Conservation (phyloP, 352 stramenopile genomes). For the Pythium phragmiticola region DNA sequence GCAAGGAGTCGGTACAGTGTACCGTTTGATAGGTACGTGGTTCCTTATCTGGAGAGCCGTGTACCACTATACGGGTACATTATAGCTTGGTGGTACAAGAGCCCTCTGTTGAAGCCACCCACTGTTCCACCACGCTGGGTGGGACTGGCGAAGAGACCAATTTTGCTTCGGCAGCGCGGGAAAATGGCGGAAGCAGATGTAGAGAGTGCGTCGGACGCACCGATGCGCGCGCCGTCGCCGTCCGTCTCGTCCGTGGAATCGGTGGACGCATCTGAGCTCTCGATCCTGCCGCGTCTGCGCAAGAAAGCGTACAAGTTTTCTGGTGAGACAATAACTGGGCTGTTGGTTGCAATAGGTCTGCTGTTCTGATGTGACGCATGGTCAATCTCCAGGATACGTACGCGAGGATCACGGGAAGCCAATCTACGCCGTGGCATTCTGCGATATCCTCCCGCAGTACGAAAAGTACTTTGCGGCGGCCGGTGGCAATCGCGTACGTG, state of each 20-base stretch:
- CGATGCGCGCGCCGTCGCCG: slow-evolving; percentile 12
- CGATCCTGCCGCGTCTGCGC: slow-evolving; percentile 44
- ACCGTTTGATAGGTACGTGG: slow-evolving; percentile 1
- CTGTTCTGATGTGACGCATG: not conserved
- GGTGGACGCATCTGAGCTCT: slow-evolving; percentile 13
- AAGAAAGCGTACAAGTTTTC: slow-evolving; percentile 73
- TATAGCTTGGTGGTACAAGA: not conserved
- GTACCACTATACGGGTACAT: not conserved
- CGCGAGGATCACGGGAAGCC: slow-evolving; percentile 73
- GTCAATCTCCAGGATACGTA: slow-evolving; percentile 44
- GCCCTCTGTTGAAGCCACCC: not conserved
- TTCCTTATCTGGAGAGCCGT: not conserved
- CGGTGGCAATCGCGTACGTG: slow-evolving; percentile 63
- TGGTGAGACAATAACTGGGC: slow-evolving; percentile 30
- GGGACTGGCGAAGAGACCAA: not conserved
- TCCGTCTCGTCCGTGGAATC: not conserved
- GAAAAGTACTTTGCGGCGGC: slow-evolving; percentile 72
- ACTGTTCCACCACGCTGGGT: not conserved
- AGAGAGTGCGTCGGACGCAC: not conserved
- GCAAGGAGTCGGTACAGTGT: slow-evolving; percentile 3
- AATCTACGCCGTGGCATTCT: slow-evolving; percentile 79
- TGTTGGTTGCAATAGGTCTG: not conserved
- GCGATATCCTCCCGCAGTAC: slow-evolving; percentile 62
- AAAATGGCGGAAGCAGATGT: slow-evolving; percentile 13
- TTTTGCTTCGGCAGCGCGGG: not conserved